phyloP scores from a whole-genome alignment of 345 rosid species.

The Euphorbia pulcherrima region DNA sequence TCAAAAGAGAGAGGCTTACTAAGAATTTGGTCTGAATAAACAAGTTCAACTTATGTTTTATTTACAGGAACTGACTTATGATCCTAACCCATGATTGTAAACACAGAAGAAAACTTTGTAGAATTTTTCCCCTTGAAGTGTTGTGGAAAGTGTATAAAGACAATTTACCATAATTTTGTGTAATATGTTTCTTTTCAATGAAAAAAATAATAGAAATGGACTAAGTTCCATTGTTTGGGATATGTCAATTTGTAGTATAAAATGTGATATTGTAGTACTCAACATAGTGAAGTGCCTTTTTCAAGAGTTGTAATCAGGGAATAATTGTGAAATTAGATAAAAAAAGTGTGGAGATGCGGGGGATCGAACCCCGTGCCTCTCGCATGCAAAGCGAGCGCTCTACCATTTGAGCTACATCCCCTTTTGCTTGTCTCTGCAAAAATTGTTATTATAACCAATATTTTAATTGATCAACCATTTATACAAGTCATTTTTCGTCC shows the following conservation, averaged over 20 bases:
- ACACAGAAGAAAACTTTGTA: no score
- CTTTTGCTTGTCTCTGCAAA: neutral
- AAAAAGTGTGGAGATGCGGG: conserved; percentile 31
- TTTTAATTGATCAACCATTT: neutral
- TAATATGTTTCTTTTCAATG: no score
- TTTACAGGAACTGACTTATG: no score
- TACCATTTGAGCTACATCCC: conserved; percentile 49
- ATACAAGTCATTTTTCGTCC: no score
- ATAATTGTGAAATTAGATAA: no score
- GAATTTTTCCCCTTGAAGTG: no score
- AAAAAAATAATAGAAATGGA: neutral
- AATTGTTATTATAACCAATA: no score
- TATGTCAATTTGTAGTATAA: neutral
- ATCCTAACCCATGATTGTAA: neutral
- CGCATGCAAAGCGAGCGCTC: conserved; percentile 52
- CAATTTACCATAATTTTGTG: no score
- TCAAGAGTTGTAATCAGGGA: no score
- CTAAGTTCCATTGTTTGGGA: neutral
- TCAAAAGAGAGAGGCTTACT: conserved; percentile 42
- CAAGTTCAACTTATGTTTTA: neutral
- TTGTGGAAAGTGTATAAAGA: no score
- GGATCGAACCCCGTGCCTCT: conserved; percentile 41
- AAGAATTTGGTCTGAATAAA: conserved; percentile 1
- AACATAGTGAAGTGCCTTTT: neutral
- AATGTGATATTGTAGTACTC: neutral